These are phyloP conservation scores for Angomonas deanei DNA, from an alignment of 208 protist species.

Conservation along the genomic window DNA sequence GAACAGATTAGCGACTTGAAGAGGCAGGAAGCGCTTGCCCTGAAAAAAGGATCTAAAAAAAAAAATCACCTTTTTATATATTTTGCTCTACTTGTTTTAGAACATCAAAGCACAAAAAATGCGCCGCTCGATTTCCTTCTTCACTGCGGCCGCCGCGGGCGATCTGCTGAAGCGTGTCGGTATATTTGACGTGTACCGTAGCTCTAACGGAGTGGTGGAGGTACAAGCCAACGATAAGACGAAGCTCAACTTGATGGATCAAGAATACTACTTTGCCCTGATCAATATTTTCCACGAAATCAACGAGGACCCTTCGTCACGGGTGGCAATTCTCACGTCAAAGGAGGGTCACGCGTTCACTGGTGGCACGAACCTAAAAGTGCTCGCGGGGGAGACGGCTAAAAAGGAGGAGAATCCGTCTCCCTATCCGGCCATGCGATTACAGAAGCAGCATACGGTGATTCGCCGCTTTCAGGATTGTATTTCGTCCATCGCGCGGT, in stretches of 20 bases:
- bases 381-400: conserved; percentile 4
- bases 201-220: conserved; percentile 38
- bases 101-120: neutral
- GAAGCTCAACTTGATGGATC: conserved; percentile 57
- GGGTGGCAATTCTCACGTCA: conserved; percentile 44
- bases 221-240: conserved; percentile 33
- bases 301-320: conserved; percentile 37
- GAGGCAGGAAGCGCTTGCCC: no score
- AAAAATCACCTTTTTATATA: no score
- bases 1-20: no score
- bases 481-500: conserved; percentile 48
- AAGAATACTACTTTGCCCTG: conserved; percentile 33
- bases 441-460: conserved; percentile 38
- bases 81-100: neutral
- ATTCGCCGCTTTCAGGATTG: conserved; percentile 45
- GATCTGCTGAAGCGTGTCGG: conserved; percentile 12
- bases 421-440: conserved; percentile 44
- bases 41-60: no score
- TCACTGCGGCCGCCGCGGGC: neutral
- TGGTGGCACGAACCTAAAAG: conserved; percentile 48
- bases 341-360: conserved; percentile 52
- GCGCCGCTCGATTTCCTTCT: neutral
- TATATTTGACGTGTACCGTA: conserved; percentile 33
- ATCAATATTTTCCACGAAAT: conserved; percentile 23
- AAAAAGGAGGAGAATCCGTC: conserved; percentile 9